Evolutionary conservation across 495 filamentous ascomycete genomes (phyloP), one percentile per base, ranked within the genome.

Genomic region (Tuber borchii): DNA sequence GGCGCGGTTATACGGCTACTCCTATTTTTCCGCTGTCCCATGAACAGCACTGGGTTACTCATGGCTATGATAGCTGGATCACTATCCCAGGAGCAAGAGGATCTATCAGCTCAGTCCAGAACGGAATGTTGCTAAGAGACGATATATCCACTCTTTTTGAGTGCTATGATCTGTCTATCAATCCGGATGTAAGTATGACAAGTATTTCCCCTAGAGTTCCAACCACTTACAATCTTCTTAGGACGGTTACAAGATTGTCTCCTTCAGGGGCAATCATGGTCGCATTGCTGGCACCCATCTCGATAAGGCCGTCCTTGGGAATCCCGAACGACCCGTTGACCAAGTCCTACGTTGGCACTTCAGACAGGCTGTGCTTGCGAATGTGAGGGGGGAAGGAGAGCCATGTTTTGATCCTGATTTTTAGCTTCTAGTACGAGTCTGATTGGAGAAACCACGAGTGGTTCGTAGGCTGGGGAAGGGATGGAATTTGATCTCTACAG

Each of bases 371-470:
- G 80, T 86, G 43, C 78, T 85, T 45, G 82, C 73, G 9, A 84
- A 85, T 39, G 37, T 39, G 4, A 39, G 37, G 37, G 37, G 37
- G 37, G 2, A 39, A 39, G 37, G 37, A 39, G 85, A 85, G 82
- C 84, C 84, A 46, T 56, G 77, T 16, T 85, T 85, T 70, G 83
- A 86, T 78, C 74, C 77, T 81, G 85, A 85, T 78, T 85, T 87
- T 71, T 84, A n/a, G n/a, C 83, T 34, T 81, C 84, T 70, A 80
- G 85, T 37, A 81, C 80, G 46, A 83, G 85, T 79, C 84, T 84
- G 73, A 71, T 86, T 16, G 76, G 79, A 68, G 83, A 84, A 70
- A 85, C 85, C 74, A 75, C 77, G 68, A 75, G 77, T 31, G 84
- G 80, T 71, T 82, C 83, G 45, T 81, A 80, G 74, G 77, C 80